A percentile compares a stretch with the other conserved stretches of the same genome.
Conservation (phyloP, 805 yeast species). For the Saturnispora silvae region DNA sequence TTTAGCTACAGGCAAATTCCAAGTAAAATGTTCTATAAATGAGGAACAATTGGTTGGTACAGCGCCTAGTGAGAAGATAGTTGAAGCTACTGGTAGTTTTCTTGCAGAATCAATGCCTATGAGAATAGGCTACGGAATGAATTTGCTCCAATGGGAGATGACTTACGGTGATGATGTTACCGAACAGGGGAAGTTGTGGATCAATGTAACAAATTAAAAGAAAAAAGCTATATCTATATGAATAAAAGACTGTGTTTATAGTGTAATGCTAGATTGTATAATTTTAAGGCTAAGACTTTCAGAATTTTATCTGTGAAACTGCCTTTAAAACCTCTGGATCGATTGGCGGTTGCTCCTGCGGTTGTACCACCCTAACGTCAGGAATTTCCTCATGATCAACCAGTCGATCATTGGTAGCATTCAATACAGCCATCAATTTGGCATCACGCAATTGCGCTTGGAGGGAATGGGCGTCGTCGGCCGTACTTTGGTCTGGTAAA, state of each 20-base stretch:
- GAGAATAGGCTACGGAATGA: constrained; percentile 34
- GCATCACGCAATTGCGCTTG: constrained; percentile 18
- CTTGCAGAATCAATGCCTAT: constrained; percentile 5
- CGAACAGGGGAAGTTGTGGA: constrained; percentile 33
- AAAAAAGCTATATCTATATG: too few relatives aligned
- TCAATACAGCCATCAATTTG: constrained; percentile 24
- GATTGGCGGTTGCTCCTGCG: constrained; percentile 2
- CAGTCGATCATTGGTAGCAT: constrained; percentile 26
- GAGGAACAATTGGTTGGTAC: constrained; percentile 34
- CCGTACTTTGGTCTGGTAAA: too few relatives aligned
- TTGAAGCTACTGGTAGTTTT: constrained; percentile 4
- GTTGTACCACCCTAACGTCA: constrained; percentile 3
- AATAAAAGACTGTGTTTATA: too few relatives aligned
- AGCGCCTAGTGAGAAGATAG: constrained; percentile 27
- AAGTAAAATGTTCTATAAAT: constrained; percentile 31
- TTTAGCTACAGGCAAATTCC: constrained; percentile 29
- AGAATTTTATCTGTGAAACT: too few relatives aligned
- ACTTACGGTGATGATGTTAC: neutral
- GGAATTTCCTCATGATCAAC: constrained; percentile 5
- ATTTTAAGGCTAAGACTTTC: too few relatives aligned
- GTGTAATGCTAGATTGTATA: too few relatives aligned
- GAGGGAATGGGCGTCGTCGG: constrained; percentile 8
- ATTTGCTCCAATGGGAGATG: constrained; percentile 21
- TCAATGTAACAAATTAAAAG: constrained; percentile 25
- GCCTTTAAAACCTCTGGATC: too few relatives aligned